Percentiles rank a stretch among this genome's conserved stretches.
These are phyloP conservation scores for Tillandsia leiboldiana DNA, from an alignment of 176 grass and related monocot genomes.

Conservation along the genomic window DNA sequence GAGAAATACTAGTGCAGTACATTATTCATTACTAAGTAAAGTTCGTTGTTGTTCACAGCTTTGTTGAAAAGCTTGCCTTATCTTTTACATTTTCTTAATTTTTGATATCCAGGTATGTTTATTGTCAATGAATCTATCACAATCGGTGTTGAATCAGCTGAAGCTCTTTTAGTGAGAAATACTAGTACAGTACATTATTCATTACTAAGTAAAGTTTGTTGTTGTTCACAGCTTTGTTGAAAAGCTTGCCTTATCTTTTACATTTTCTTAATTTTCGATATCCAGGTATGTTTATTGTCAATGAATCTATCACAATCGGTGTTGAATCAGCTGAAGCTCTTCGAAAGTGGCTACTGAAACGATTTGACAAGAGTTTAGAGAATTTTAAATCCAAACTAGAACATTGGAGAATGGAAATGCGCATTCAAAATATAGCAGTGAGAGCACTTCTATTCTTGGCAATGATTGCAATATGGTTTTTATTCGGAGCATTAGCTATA, in stretches of 20 bases:
- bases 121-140: slow-evolving; percentile 57
- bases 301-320: slow-evolving; percentile 57
- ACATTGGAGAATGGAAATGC: slow-evolving; percentile 38
- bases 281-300: slow-evolving; percentile 62
- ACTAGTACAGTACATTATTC: no score
- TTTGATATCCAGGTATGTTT: slow-evolving; percentile 38
- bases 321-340: slow-evolving; percentile 54
- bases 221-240: background rate
- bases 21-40: no score
- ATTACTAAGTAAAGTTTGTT: no score
- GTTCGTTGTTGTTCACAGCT: no score
- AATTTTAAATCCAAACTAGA: slow-evolving; percentile 29
- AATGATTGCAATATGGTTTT: slow-evolving; percentile 46
- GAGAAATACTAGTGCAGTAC: no score
- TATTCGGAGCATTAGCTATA: slow-evolving; percentile 45
- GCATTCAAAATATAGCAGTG: slow-evolving; percentile 26
- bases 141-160: slow-evolving; percentile 56
- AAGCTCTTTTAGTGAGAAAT: slow-evolving; percentile 17
- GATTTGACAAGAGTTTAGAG: slow-evolving; percentile 24
- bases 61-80: background rate
- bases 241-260: background rate
- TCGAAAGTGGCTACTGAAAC: slow-evolving; percentile 28
- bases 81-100: background rate
- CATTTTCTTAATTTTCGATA: background rate
- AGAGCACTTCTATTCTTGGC: slow-evolving; percentile 32